Evolutionary conservation across 2,329 filamentous ascomycete genomes (phyloP).

Genomic region (Neonectria sp.): DNA sequence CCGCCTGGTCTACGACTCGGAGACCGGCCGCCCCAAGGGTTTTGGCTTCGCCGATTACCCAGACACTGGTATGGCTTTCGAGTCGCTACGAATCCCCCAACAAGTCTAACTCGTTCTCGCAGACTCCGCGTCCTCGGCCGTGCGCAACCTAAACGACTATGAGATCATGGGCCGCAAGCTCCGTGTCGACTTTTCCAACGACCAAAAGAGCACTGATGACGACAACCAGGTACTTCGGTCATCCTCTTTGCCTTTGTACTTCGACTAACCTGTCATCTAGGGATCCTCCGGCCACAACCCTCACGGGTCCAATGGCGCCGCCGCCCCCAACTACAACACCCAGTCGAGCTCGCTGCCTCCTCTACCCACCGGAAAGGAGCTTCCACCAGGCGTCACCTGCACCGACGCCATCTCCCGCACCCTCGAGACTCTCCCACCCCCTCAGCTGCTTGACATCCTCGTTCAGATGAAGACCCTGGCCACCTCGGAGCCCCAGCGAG

Average conservation of each 20-base stretch:
- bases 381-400: constrained; percentile 86
- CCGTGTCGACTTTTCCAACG: constrained; percentile 95
- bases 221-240: constrained; percentile 41
- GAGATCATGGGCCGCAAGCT: constrained; percentile 96
- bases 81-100: background rate
- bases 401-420: constrained; percentile 94
- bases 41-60: constrained; percentile 98
- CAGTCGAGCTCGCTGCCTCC: constrained; percentile 76
- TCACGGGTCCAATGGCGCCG: constrained; percentile 53
- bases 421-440: constrained; percentile 86
- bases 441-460: constrained; percentile 93
- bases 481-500: constrained; percentile 84
- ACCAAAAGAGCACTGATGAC: constrained; percentile 82
- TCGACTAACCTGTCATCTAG: constrained; percentile 20
- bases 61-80: constrained; percentile 77
- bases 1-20: constrained; percentile 93
- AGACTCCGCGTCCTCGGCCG: constrained; percentile 90
- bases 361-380: constrained; percentile 86
- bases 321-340: constrained; percentile 51
- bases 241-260: background rate
- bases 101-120: constrained; percentile 33
- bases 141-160: constrained; percentile 94
- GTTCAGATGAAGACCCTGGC: constrained; percentile 94
- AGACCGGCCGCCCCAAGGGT: constrained; percentile 94
- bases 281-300: constrained; percentile 43